Evolutionary conservation across 139 green algal species (phyloP), one percentile per base, ranked within the genome.

Genomic region (Chlamydomonas asymmetrica): DNA sequence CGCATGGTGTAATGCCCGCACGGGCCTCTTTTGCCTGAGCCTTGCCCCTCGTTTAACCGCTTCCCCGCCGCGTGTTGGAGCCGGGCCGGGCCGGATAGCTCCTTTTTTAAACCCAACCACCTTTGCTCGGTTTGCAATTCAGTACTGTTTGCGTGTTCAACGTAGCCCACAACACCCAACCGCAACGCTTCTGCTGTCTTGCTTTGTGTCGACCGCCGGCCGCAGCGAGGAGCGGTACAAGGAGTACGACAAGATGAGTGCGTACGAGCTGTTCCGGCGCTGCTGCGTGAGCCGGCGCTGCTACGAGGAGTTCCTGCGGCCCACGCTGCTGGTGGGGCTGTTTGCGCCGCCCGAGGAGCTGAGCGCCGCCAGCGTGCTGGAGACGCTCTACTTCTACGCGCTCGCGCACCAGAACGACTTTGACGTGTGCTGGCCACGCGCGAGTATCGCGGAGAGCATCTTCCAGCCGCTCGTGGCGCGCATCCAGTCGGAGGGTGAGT

Each of bases 341-440:
- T 97, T 97, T 83, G 92, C 92, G 10, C 88, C 92, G 27, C 88
- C 92, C 5, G 85, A 89, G 71, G 71, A 77, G 9, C 71, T 77
- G 59, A 59, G 48, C 38, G 93, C 93, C 27, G 93, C 90, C 2
- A 77, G 80, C 4, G 87, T 92, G 65, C 73, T 98, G 13, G 91
- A 92, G 64, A 92, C 86, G 5, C 84, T 98, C 23, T 95, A 96
- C 80, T 98, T 95, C 62, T 98, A 97, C 76, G 88, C 80, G 57
- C 63, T 87, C 34, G 76, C 72, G 27, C 75, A 82, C 49, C 86
- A 91, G 69, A 84, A 82, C 68, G 66, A 76, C 59, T 88, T 86
- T 63, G 79, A 86, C 43, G 79, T 85, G 72, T 83, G 79, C 70
- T 84, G 79, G 84, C 75, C 65, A 5, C 20, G 39, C 7, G 84